Evolutionary conservation across 441 rosid genomes (phyloP), one percentile per base, ranked within the genome.

Genomic region (Corymbia calophylla): DNA sequence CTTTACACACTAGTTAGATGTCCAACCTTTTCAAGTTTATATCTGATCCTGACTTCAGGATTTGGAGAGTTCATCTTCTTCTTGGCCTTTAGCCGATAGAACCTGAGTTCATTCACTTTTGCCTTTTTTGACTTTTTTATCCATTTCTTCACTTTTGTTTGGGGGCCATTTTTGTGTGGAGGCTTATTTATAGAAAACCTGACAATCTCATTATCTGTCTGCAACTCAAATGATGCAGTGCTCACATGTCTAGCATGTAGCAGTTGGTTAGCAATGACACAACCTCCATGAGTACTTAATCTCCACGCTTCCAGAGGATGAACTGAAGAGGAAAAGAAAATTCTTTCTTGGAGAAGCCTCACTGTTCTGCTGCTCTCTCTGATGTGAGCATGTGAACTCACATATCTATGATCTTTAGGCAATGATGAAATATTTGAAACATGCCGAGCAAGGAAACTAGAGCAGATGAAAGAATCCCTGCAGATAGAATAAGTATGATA

Each of bases 21-120:
- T 29, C 90, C 68, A 92, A 96, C 98, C 98, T 96, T 97, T 87
- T 94, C 98, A 53, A 96, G 98, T 93, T 96, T 97, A 88, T 96
- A 95, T 88, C 95, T 91, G 86, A 96, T 96, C 93, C 99, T 92
- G 87, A 97, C 97, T 95, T 96, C 97, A 29, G 99, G 98, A 88
- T 96, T 96, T 27, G 96, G 96, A 80, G 99, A 97, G 92, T 96
- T 97, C 93, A 95, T 97, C 95, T 95, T 95, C 97, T 94, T 97
- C 91, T 96, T 96, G 86, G 98, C 98, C 94, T 95, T 96, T n/a
- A 96, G 93, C 88, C 97, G 95, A 87, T 94, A 96, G 81, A 95
- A 95, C 89, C 95, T 92, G 86, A 97, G 96, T 92, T 97, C 99
- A 64, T 97, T 97, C 87, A 93, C 88, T 91, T 94, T 97, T 51